A percentile compares a stretch with the other conserved stretches of the same genome.
Evolutionary conservation across 176 grass and related monocot species (phyloP).

Genomic region (Alopecurus myosuroides): DNA sequence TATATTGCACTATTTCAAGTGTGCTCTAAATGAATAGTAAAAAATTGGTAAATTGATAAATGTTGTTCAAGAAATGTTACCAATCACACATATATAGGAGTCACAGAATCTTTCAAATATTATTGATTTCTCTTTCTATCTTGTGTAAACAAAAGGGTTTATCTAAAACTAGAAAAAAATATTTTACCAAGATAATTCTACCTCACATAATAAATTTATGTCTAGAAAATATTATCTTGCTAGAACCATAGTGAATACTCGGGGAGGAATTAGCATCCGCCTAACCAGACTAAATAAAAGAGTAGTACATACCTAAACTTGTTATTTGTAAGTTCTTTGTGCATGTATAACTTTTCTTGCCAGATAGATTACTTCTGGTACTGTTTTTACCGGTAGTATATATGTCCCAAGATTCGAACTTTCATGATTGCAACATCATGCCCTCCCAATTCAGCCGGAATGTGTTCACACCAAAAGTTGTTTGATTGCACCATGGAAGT

Average conservation of each 20-base stretch:
- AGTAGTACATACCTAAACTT: not conserved
- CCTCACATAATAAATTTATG: too few species aligned
- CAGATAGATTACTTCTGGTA: too few species aligned
- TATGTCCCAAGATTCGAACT: not conserved
- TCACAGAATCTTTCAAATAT: too few species aligned
- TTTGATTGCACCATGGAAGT: not conserved
- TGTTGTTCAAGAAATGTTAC: not conserved
- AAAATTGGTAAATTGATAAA: not conserved
- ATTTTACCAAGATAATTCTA: too few species aligned
- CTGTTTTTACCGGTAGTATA: too few species aligned
- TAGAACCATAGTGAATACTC: too few species aligned
- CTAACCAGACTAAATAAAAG: not conserved
- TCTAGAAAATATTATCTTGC: too few species aligned
- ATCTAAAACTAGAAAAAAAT: too few species aligned
- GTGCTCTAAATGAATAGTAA: not conserved
- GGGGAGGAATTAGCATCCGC: not conserved
- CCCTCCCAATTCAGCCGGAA: not conserved
- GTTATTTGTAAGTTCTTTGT: not conserved
- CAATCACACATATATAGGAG: too few species aligned
- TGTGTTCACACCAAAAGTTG: not conserved
- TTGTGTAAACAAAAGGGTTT: too few species aligned
- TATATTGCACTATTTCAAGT: not conserved
- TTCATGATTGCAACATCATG: not conserved
- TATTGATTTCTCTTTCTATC: too few species aligned
- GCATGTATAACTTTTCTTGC: too few species aligned